phyloP scores from a whole-genome alignment of 176 grass and related monocot genomes.

The Bromus sterilis region DNA sequence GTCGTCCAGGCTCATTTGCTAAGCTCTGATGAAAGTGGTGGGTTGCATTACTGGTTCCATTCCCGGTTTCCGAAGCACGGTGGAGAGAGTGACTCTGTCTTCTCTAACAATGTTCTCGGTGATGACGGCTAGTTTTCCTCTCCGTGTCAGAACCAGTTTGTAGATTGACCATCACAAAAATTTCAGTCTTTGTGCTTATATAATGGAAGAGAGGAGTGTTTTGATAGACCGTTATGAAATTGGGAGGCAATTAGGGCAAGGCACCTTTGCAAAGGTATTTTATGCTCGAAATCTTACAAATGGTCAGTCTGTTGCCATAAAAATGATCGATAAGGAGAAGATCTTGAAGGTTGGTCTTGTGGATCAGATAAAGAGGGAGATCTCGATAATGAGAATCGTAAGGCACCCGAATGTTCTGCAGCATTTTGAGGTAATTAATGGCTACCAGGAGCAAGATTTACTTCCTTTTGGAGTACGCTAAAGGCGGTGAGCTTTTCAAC shows the following conservation, averaged over 20 bases:
- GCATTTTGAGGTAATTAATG: slow-evolving; percentile 77
- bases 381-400: slow-evolving; percentile 66
- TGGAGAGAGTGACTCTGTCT: neutral
- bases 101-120: slow-evolving; percentile 14
- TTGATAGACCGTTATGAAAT: slow-evolving; percentile 63
- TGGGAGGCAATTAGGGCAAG: slow-evolving; percentile 66
- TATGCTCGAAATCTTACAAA: slow-evolving; percentile 52
- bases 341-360: slow-evolving; percentile 56
- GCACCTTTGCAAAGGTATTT: slow-evolving; percentile 76
- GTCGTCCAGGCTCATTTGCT: neutral
- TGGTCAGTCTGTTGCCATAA: slow-evolving; percentile 69
- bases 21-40: neutral
- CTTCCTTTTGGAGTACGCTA: slow-evolving; percentile 66
- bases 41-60: neutral
- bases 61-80: neutral
- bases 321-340: slow-evolving; percentile 91
- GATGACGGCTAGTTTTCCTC: slow-evolving; percentile 12
- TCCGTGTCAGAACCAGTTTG: neutral
- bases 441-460: slow-evolving; percentile 87
- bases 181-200: neutral
- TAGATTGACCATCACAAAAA: neutral
- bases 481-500: slow-evolving; percentile 78
- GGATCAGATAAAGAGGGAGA: slow-evolving; percentile 78
- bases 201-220: slow-evolving; percentile 43
- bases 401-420: slow-evolving; percentile 71